Conservation (phyloP, 495 filamentous ascomycete genomes). For the Xylaria grammica region DNA sequence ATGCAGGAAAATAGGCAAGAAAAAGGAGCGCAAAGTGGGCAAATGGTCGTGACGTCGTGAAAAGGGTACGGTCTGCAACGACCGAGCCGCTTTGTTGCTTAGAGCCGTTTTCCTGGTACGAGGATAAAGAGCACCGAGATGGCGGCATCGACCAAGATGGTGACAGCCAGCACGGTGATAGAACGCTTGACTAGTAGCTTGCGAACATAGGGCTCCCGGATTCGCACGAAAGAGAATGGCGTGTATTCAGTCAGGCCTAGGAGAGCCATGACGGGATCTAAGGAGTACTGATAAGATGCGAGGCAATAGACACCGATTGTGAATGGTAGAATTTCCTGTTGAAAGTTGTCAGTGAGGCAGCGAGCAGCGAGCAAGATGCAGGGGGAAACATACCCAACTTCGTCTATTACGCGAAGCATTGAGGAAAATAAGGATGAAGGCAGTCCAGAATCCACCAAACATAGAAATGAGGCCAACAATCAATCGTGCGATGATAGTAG, state of each 20-base stretch:
- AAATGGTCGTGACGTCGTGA: conserved; percentile 36
- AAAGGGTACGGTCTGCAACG: conserved; percentile 1
- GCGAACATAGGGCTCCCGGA: conserved; percentile 88
- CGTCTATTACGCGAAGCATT: conserved; percentile 74
- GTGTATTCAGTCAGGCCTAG: conserved; percentile 92
- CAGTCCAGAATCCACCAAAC: conserved; percentile 92
- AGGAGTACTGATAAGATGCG: conserved; percentile 87
- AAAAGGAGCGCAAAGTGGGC: conserved; percentile 1
- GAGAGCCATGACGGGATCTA: conserved; percentile 92
- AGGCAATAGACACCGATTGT: conserved; percentile 87
- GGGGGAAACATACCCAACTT: conserved; percentile 71
- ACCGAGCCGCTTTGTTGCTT: conserved; percentile 23
- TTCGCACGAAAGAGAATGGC: conserved; percentile 83
- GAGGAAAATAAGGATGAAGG: conserved; percentile 90
- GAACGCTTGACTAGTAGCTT: conserved; percentile 82
- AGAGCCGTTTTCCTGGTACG: conserved; percentile 88
- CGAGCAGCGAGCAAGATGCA: background rate
- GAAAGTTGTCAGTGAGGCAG: conserved; percentile 29
- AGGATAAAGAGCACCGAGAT: conserved; percentile 86
- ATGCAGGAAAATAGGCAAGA: background rate
- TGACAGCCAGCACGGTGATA: conserved; percentile 72
- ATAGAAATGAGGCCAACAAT: conserved; percentile 85
- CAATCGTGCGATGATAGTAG: conserved; percentile 80
- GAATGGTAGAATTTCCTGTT: conserved; percentile 89
- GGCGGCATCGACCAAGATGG: conserved; percentile 74